Conservation (phyloP, 2,329 filamentous ascomycete genomes). For the Ophiostoma novo-ulmi region DNA sequence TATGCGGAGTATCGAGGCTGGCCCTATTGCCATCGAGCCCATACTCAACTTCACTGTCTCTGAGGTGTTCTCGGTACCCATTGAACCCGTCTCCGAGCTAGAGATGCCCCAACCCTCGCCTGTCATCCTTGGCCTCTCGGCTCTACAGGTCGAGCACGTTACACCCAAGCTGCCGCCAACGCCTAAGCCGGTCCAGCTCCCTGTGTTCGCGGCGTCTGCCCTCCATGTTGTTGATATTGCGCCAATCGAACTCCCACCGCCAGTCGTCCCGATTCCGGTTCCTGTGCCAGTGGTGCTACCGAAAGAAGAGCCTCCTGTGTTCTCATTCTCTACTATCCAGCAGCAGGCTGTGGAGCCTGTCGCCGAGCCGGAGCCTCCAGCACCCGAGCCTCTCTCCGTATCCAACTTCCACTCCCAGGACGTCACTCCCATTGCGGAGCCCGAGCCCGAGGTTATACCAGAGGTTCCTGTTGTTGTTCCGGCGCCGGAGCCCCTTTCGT, state of each 20-base stretch:
- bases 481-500: slow-evolving; percentile 17
- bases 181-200: slow-evolving; percentile 17
- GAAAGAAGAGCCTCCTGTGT: slow-evolving; percentile 15
- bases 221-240: slow-evolving; percentile 23
- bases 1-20: slow-evolving; percentile 16
- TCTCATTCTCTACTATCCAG: slow-evolving; percentile 41
- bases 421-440: slow-evolving; percentile 13
- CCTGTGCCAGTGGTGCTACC: slow-evolving; percentile 19
- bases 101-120: slow-evolving; percentile 12
- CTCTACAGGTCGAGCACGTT: slow-evolving; percentile 20
- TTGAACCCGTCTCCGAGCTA: slow-evolving; percentile 22
- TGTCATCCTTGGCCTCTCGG: slow-evolving; percentile 19
- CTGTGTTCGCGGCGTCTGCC: slow-evolving; percentile 22
- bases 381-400: slow-evolving; percentile 33
- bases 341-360: slow-evolving; percentile 34
- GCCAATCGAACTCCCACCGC: slow-evolving; percentile 23
- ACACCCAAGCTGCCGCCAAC: slow-evolving; percentile 16
- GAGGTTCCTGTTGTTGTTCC: slow-evolving; percentile 16
- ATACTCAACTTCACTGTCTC: slow-evolving; percentile 22
- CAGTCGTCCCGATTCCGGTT: slow-evolving; percentile 16
- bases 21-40: neutral
- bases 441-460: neutral
- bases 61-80: slow-evolving; percentile 21
- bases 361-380: slow-evolving; percentile 20
- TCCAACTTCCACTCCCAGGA: slow-evolving; percentile 37